Conservation (phyloP, 768 basidiomycete genomes). For the Phylloporus arenicola region DNA sequence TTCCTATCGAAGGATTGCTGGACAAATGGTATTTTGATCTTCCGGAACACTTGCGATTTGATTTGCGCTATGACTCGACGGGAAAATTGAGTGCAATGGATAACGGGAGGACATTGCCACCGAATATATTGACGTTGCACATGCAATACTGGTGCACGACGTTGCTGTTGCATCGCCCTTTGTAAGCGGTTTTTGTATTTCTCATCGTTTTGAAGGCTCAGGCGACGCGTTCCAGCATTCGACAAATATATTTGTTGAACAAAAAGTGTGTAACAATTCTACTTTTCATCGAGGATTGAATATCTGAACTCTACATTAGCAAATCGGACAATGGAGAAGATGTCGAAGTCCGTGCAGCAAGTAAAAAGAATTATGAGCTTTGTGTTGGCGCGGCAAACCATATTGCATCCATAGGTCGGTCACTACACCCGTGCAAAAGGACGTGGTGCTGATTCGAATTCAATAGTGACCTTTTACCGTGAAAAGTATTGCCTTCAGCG, state of each 20-base stretch:
- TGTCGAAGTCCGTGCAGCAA: constrained; percentile 45
- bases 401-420: constrained; percentile 62
- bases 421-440: not conserved
- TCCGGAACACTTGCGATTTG: constrained; percentile 61
- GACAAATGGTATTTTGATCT: constrained; percentile 75
- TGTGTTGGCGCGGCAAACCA: constrained; percentile 77
- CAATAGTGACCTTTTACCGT: constrained; percentile 50
- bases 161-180: constrained; percentile 69
- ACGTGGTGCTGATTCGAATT: not conserved
- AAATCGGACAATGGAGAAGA: constrained; percentile 45
- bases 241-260: constrained; percentile 24
- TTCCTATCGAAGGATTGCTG: constrained; percentile 53
- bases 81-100: constrained; percentile 21
- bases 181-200: constrained; percentile 43
- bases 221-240: constrained; percentile 15
- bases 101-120: constrained; percentile 40
- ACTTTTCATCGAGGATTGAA: not conserved
- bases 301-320: constrained; percentile 8
- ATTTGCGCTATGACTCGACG: constrained; percentile 39
- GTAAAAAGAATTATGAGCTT: constrained; percentile 64
- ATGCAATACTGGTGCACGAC: constrained; percentile 86
- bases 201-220: constrained; percentile 5
- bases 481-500: constrained; percentile 58
- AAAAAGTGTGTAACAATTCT: constrained; percentile 34
- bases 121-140: constrained; percentile 68